These are phyloP conservation scores for Yueomyces sp. DNA, from an alignment of 805 yeast genomes.

Conservation along the genomic window DNA sequence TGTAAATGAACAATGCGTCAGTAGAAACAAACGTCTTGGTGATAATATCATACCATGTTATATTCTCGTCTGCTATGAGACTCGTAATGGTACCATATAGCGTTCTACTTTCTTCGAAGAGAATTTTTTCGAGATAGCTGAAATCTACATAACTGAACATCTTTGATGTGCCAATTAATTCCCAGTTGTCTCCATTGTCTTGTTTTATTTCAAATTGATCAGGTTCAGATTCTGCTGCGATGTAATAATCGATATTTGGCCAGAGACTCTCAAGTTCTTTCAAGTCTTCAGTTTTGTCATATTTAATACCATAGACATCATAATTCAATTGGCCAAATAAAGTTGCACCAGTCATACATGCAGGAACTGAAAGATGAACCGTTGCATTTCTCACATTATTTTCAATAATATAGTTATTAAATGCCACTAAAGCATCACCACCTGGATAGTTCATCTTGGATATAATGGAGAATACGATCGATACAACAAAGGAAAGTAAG, in stretches of 20 bases:
- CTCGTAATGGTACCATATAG: background rate
- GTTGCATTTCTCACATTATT: slow-evolving; percentile 18
- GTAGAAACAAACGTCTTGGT: background rate
- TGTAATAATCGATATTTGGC: slow-evolving; percentile 37
- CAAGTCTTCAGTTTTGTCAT: slow-evolving; percentile 64
- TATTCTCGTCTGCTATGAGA: background rate
- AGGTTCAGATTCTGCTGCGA: slow-evolving; percentile 21
- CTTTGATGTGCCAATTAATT: slow-evolving; percentile 24
- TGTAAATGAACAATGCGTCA: background rate
- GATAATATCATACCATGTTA: background rate
- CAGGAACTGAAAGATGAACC: slow-evolving; percentile 65
- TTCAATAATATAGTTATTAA: slow-evolving; percentile 32
- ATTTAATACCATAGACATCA: slow-evolving; percentile 25
- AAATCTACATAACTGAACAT: slow-evolving; percentile 18
- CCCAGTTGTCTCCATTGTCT: slow-evolving; percentile 29
- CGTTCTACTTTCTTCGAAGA: background rate
- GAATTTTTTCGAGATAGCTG: background rate
- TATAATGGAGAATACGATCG: slow-evolving; percentile 41
- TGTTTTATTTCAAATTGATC: slow-evolving; percentile 12
- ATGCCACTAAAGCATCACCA: slow-evolving; percentile 49
- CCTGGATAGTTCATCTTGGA: slow-evolving; percentile 84
- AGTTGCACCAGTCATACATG: slow-evolving; percentile 82
- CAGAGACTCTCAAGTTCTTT: slow-evolving; percentile 28
- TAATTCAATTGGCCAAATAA: slow-evolving; percentile 52
- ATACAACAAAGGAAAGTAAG: slow-evolving; percentile 25